Percentiles rank a stretch among this genome's conserved stretches.
Conservation (phyloP, 768 basidiomycete genomes). For the Kwoniella sp. region DNA sequence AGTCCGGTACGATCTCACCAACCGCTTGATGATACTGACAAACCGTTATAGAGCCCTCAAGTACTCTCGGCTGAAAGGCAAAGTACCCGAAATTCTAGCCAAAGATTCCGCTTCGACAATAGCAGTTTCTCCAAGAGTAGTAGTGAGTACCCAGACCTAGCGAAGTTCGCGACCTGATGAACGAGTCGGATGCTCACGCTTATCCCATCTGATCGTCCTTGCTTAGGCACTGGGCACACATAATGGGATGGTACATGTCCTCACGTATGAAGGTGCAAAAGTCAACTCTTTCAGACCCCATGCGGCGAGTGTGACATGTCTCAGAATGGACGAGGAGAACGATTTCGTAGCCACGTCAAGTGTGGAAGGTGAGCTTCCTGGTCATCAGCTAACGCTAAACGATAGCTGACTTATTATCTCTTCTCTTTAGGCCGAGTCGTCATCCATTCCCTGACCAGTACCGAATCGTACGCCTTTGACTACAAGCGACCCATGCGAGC, state of each 20-base stretch:
- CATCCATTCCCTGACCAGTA: constrained; percentile 75
- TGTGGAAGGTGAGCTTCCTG: constrained; percentile 72
- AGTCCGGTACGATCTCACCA: too few species aligned
- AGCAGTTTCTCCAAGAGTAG: constrained; percentile 68
- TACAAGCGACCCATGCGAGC: constrained; percentile 89
- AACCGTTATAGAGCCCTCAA: constrained; percentile 74
- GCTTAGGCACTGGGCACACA: constrained; percentile 86
- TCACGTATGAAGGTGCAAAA: constrained; percentile 74
- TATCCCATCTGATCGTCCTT: too few species aligned
- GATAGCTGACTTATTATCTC: neutral
- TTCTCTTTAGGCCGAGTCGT: constrained; percentile 79
- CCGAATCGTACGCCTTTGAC: constrained; percentile 82
- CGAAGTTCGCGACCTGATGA: too few species aligned
- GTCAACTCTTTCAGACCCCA: constrained; percentile 91
- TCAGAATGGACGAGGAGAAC: constrained; percentile 76
- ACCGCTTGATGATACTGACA: neutral
- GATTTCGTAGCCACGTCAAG: constrained; percentile 92
- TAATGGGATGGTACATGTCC: constrained; percentile 83
- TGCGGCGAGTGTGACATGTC: constrained; percentile 79
- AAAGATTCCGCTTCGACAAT: constrained; percentile 88
- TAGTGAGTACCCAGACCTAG: constrained; percentile 61
- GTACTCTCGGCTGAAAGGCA: constrained; percentile 77
- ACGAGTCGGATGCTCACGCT: too few species aligned
- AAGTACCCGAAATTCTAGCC: constrained; percentile 73
- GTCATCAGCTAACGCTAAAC: neutral